Percentiles rank a stretch among this genome's conserved stretches.
These are phyloP conservation scores for Paraglomus brasilianum DNA, from an alignment of 192 early-diverging fungal species.

Conservation along the genomic window DNA sequence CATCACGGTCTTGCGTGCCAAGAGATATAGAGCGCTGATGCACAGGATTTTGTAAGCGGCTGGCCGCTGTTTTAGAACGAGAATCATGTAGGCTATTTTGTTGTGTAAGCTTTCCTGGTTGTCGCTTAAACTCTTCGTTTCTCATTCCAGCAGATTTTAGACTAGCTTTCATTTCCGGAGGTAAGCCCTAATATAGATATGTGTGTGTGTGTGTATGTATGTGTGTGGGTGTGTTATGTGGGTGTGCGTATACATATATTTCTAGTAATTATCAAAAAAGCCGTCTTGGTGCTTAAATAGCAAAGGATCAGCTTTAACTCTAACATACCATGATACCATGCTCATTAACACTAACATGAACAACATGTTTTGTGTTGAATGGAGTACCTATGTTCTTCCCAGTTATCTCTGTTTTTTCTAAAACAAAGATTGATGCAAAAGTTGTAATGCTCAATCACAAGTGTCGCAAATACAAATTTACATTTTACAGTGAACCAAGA, in stretches of 20 bases:
- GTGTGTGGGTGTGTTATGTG: not conserved
- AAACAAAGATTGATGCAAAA: no score
- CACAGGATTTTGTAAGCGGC: not conserved
- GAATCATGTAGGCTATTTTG: conserved; percentile 32
- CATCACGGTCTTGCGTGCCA: no score
- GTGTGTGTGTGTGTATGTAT: not conserved
- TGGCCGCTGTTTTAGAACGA: conserved; percentile 32
- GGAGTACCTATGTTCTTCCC: conserved; percentile 47
- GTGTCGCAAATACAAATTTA: not conserved
- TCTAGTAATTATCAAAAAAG: not conserved
- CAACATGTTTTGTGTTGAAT: conserved; percentile 52
- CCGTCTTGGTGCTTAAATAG: not conserved
- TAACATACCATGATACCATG: conserved; percentile 29
- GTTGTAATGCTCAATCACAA: not conserved
- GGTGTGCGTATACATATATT: no score
- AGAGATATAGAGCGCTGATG: conserved; percentile 20
- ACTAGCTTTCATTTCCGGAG: conserved; percentile 47
- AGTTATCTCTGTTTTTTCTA: conserved; percentile 27
- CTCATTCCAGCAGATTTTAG: conserved; percentile 45
- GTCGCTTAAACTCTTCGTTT: conserved; percentile 46
- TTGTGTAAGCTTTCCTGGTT: conserved; percentile 48
- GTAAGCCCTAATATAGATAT: conserved; percentile 42
- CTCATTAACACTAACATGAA: conserved; percentile 52
- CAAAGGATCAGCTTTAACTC: not conserved
- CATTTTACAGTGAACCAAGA: not conserved